Evolutionary conservation across 495 filamentous ascomycete species (phyloP).

Genomic region (Neurospora sp.): DNA sequence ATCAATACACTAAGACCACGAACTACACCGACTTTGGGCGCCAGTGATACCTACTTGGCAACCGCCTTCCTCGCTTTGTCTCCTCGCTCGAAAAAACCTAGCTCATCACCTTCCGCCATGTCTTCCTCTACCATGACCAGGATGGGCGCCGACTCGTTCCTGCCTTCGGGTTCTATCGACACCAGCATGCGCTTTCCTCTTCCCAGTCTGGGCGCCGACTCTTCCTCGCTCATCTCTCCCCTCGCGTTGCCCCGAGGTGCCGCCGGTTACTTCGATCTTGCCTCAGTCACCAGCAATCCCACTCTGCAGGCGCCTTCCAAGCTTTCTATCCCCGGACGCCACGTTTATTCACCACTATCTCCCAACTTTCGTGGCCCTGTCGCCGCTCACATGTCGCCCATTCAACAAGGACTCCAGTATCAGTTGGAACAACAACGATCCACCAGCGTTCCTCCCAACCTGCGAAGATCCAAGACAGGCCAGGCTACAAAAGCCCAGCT

Average conservation of each 20-base stretch:
- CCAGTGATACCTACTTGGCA: not conserved
- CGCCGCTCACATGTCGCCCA: slow-evolving; percentile 6
- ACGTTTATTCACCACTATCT: slow-evolving; percentile 8
- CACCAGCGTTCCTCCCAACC: slow-evolving; percentile 14
- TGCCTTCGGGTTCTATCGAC: slow-evolving; percentile 19
- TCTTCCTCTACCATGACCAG: slow-evolving; percentile 19
- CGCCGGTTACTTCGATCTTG: slow-evolving; percentile 25
- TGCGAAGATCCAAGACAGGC: not conserved
- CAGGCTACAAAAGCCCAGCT: not conserved
- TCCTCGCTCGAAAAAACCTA: slow-evolving; percentile 1
- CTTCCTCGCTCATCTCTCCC: slow-evolving; percentile 32
- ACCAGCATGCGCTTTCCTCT: slow-evolving; percentile 11
- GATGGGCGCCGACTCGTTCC: slow-evolving; percentile 22
- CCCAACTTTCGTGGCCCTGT: not conserved
- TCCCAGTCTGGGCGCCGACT: slow-evolving; percentile 19
- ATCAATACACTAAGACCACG: slow-evolving; percentile 5
- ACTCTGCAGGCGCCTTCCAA: not conserved
- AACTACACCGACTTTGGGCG: not conserved
- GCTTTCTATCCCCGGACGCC: not conserved
- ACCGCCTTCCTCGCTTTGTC: not conserved
- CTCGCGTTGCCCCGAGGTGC: slow-evolving; percentile 27
- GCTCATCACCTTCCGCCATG: slow-evolving; percentile 2
- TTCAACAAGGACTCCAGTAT: slow-evolving; percentile 1
- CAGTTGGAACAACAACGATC: slow-evolving; percentile 13
- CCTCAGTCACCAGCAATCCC: slow-evolving; percentile 1